Evolutionary conservation across 1,284 basidiomycete species (phyloP).

Genomic region (Boletellus sp.): DNA sequence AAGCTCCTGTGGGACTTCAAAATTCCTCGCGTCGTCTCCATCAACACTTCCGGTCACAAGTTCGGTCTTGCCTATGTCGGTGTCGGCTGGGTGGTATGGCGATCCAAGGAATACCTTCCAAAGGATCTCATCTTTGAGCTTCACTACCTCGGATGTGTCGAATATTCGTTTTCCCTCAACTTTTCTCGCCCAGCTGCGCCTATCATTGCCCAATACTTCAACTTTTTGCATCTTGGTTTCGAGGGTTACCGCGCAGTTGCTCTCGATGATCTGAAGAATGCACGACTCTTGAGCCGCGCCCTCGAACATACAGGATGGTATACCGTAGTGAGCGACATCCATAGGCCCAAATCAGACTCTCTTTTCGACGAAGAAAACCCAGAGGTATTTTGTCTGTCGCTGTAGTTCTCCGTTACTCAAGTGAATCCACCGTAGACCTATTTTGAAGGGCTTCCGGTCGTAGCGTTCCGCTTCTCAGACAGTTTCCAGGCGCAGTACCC

Average conservation of each 20-base stretch:
- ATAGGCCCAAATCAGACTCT: conserved; percentile 38
- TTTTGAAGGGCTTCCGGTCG: conserved; percentile 81
- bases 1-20: conserved; percentile 84
- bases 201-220: conserved; percentile 92
- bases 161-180: conserved; percentile 86
- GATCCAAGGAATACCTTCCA: conserved; percentile 70
- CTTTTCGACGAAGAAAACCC: conserved; percentile 47
- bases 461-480: conserved; percentile 88
- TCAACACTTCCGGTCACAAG: conserved; percentile 88
- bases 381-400: conserved; percentile 43
- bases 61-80: conserved; percentile 87
- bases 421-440: conserved; percentile 48
- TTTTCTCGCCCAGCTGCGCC: conserved; percentile 90
- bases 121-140: conserved; percentile 93
- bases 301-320: conserved; percentile 81
- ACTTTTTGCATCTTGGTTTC: conserved; percentile 81
- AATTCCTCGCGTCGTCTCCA: conserved; percentile 83
- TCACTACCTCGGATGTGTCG: conserved; percentile 68
- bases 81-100: conserved; percentile 87
- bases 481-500: conserved; percentile 68
- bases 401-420: conserved; percentile 5
- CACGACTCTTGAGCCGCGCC: conserved; percentile 81
- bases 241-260: conserved; percentile 79
- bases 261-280: conserved; percentile 77
- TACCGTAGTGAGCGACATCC: conserved; percentile 70